phyloP scores from a whole-genome alignment of 495 filamentous ascomycete genomes.

The Tuber indicum region DNA sequence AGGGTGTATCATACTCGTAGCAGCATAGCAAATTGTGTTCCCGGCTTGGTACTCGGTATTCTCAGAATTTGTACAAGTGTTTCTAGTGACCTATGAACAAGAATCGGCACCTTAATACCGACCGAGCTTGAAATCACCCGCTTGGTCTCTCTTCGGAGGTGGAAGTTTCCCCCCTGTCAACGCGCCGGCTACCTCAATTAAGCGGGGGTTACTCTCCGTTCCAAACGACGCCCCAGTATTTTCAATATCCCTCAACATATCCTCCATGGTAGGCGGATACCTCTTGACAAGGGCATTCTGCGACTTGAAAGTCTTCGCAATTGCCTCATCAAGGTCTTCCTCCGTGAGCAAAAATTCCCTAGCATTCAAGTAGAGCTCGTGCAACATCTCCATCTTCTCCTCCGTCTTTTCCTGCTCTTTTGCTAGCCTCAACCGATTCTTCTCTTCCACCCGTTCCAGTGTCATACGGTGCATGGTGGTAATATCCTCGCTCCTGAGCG shows the following conservation, averaged over 20 bases:
- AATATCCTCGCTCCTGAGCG: constrained; percentile 40
- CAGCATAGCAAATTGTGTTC: not conserved
- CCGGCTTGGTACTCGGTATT: not conserved
- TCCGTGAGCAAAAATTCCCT: constrained; percentile 60
- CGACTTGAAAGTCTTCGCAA: constrained; percentile 55
- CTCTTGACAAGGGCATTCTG: constrained; percentile 50
- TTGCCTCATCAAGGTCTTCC: constrained; percentile 54
- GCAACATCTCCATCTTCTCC: constrained; percentile 49
- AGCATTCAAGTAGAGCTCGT: constrained; percentile 60
- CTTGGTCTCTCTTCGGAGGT: constrained; percentile 13
- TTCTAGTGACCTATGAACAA: not conserved
- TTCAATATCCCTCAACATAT: constrained; percentile 44
- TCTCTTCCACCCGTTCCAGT: constrained; percentile 39
- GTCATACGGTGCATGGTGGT: constrained; percentile 44
- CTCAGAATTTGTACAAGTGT: not conserved
- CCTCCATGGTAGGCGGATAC: constrained; percentile 50
- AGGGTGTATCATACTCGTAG: not conserved
- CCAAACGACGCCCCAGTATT: constrained; percentile 34
- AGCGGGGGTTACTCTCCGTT: constrained; percentile 47
- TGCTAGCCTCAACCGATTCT: constrained; percentile 44
- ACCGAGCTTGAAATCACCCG: not conserved
- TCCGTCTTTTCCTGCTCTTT: constrained; percentile 44
- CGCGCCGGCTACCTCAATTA: constrained; percentile 57
- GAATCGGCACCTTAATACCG: not conserved
- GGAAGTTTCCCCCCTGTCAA: constrained; percentile 60